phyloP scores from a whole-genome alignment of 768 basidiomycete genomes.

The Podaxis pistillaris region DNA sequence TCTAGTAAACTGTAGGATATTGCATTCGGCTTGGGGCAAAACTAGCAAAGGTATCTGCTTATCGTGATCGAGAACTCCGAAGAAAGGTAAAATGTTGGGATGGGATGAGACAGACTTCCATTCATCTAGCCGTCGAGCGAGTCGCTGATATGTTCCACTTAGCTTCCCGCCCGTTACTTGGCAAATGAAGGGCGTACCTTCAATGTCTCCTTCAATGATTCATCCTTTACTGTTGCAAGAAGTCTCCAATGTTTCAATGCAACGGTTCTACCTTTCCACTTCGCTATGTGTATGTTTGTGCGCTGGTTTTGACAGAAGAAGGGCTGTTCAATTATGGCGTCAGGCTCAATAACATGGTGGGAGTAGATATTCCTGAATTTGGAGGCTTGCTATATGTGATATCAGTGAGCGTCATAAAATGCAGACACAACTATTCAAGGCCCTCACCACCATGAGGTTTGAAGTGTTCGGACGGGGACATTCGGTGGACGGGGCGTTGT shows the following conservation, averaged over 20 bases:
- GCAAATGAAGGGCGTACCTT: background rate
- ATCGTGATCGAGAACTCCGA: constrained; percentile 16
- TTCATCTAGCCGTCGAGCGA: constrained; percentile 16
- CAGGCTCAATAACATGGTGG: background rate
- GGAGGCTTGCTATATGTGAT: background rate
- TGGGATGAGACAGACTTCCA: constrained; percentile 20
- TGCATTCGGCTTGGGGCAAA: constrained; percentile 9
- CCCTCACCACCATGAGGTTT: background rate
- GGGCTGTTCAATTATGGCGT: background rate
- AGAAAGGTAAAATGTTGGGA: constrained; percentile 18
- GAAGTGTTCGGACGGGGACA: too few relatives aligned
- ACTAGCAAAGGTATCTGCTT: constrained; percentile 12
- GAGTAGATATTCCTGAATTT: background rate
- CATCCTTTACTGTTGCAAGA: background rate
- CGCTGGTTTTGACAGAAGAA: background rate
- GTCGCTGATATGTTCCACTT: background rate
- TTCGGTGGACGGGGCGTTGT: too few relatives aligned
- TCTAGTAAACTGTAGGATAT: constrained; percentile 18
- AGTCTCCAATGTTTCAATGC: constrained; percentile 5
- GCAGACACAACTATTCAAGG: background rate
- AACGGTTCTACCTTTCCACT: background rate
- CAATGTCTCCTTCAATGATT: background rate
- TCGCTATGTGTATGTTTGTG: background rate
- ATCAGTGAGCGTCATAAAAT: background rate
- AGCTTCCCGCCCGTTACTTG: background rate